Percentiles rank a stretch among this genome's conserved stretches.
These are phyloP conservation scores for Fusarium foetens DNA, from an alignment of 2,329 filamentous ascomycete genomes.

Conservation along the genomic window DNA sequence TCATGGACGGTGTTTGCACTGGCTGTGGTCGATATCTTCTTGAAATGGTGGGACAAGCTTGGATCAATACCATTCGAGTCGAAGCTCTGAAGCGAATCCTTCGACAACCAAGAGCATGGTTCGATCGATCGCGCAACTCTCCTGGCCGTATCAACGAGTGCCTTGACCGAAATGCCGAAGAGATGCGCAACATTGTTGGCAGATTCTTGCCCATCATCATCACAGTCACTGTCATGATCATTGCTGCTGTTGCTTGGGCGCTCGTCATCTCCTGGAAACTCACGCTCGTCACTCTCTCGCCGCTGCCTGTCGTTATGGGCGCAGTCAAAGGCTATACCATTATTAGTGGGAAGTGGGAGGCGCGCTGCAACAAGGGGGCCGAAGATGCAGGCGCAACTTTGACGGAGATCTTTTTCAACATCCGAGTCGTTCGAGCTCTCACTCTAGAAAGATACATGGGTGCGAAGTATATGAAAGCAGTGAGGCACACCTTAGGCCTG, in stretches of 20 bases:
- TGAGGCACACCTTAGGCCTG: constrained; percentile 62
- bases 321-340: constrained; percentile 73
- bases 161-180: constrained; percentile 84
- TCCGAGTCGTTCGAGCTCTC: constrained; percentile 80
- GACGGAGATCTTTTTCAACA: constrained; percentile 79
- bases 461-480: constrained; percentile 66
- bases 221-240: constrained; percentile 73
- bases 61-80: constrained; percentile 77
- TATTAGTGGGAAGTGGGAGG: constrained; percentile 78
- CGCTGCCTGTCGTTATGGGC: constrained; percentile 72
- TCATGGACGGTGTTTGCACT: constrained; percentile 71
- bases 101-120: constrained; percentile 81
- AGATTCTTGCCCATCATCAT: constrained; percentile 78
- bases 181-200: constrained; percentile 85
- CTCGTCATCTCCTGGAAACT: constrained; percentile 81
- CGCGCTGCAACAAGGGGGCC: constrained; percentile 70
- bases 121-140: constrained; percentile 74
- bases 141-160: constrained; percentile 72
- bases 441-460: constrained; percentile 79
- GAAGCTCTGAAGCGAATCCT: constrained; percentile 77
- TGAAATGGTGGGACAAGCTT: constrained; percentile 76
- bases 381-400: constrained; percentile 67
- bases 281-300: constrained; percentile 78
- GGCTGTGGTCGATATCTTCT: constrained; percentile 77
- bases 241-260: constrained; percentile 78